phyloP scores from a whole-genome alignment of 2,329 filamentous ascomycete species.

The Talaromyces sp. region DNA sequence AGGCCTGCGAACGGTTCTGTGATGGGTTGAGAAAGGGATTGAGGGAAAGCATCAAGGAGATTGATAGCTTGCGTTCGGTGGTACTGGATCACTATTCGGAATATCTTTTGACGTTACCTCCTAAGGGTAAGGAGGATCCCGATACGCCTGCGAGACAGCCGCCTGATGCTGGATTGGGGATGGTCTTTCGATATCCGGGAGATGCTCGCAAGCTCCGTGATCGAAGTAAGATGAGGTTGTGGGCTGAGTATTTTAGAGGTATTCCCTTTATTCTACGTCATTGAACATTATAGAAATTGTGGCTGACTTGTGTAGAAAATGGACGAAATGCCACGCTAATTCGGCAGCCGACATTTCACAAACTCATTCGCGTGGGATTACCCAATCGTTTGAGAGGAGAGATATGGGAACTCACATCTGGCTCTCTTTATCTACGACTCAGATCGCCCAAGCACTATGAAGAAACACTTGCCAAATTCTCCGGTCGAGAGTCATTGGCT shows the following conservation, averaged over 20 bases:
- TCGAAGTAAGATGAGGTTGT: constrained; percentile 93
- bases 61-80: constrained; percentile 77
- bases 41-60: constrained; percentile 79
- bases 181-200: constrained; percentile 90
- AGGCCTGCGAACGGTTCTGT: constrained; percentile 90
- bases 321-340: constrained; percentile 89
- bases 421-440: constrained; percentile 81
- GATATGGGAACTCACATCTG: constrained; percentile 92
- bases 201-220: constrained; percentile 92
- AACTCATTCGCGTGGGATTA: constrained; percentile 89
- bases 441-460: constrained; percentile 79
- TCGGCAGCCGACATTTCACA: constrained; percentile 95
- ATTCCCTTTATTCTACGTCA: constrained; percentile 17
- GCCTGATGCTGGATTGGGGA: constrained; percentile 90
- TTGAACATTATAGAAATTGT: background rate
- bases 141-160: constrained; percentile 49
- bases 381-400: constrained; percentile 91
- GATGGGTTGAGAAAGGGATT: constrained; percentile 90
- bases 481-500: constrained; percentile 83
- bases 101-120: constrained; percentile 59
- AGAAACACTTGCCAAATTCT: constrained; percentile 79
- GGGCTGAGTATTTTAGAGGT: constrained; percentile 86
- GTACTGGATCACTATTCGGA: constrained; percentile 87
- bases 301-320: constrained; percentile 59
- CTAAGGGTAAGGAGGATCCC: constrained; percentile 54